Evolutionary conservation across 225 moss, liverwort and hornwort species (phyloP), one percentile per base, ranked within the genome.

Genomic region (Physcomitrium patens): DNA sequence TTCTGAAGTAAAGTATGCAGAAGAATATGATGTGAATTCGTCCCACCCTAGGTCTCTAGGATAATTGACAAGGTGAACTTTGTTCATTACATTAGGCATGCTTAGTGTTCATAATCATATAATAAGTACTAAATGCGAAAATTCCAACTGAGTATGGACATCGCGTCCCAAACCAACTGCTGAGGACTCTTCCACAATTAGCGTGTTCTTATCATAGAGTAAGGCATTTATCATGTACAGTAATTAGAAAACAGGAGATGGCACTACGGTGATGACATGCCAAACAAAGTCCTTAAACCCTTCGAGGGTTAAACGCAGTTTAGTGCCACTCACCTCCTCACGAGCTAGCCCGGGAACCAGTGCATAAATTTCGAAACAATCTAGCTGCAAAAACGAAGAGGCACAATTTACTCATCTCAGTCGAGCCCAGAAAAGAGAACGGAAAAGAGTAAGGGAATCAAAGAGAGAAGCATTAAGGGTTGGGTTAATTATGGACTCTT

Each of bases 301-400:
- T 52, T 45, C 27, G 44, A 71, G 63, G 12, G 49, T 18, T 9
- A 20, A 64, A 73, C 45, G 12, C 50, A 65, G 49, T 13, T 59
- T 9, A 5, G 60, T 5, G 70, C 49, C 49, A 2, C 31, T 81
- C 76, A 99, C 97, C 97, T 99, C 97, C 81, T 99, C 97, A 54
- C 97, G 90, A 15, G 94, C 97, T 41, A 99, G 93, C 53, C 97
- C 97, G 2, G 97, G 97, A 82, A 99, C 97, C 20, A 99, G 89
- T 16, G 97, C 97, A 81, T 99, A 99, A 77, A 99, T 91, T 86
- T 99, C 97, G 24, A 90, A 99, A 77, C 94, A 94, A 80, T 99
- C 97, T 82, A 91, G 87, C 97, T 99, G 97, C 85, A 83, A 77
- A 37, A 63, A 67, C 58, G 69, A 72, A 1, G 19, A 81, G 14